Base-by-base conservation (phyloP, 768 basidiomycete genomes). In the Sporobolomyces phaffii region DNA sequence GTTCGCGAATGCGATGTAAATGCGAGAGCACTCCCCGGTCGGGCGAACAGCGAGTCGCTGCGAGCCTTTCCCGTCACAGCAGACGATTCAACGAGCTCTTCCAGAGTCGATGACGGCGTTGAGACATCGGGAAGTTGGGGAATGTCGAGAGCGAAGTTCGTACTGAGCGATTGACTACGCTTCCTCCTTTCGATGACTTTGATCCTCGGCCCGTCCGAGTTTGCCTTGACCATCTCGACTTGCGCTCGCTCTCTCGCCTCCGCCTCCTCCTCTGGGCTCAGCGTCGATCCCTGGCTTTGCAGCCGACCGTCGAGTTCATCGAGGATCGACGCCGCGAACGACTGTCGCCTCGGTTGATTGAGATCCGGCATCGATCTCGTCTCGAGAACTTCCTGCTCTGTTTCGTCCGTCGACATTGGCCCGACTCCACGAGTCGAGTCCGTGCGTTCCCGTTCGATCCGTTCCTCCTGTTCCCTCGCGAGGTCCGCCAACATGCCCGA, bases 291-390 rank as follows among this genome's bases (percentile, higher is more conserved):
- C 14, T 50, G 49, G 15, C 48, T 17, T 18, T 38, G 17, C 10
- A 68, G 22, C 6, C 60, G 47, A 5, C 41, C 26, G 47, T 68
- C 65, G 54, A 68, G 41, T 9, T 57, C 60, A 18, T 24, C 49
- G 28, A 68, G 48, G 24, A 68, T 47, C 11, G 47, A 41, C 0
- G 52, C 57, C 14, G 57, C 54, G 48, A 70, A 57, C 20, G 61
- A 63, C 10, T 45, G 2, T 13, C 18, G 20, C 2, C 53, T 44
- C 0, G 40, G 33, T 1, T 44, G 47, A 24, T 45, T 48, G 20
- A 71, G 38, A 31, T 62, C 70, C 5, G 70, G 65, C 59, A 53
- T 48, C 7, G 70, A 71, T 17, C 45, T 38, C 9, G 70, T 67
- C 54, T 71, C 70, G 48, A 64, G 52, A 14, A 62, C 56, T 47